Evolutionary conservation across 805 yeast genomes (phyloP).

Genomic region (Candida ipomoeae): DNA sequence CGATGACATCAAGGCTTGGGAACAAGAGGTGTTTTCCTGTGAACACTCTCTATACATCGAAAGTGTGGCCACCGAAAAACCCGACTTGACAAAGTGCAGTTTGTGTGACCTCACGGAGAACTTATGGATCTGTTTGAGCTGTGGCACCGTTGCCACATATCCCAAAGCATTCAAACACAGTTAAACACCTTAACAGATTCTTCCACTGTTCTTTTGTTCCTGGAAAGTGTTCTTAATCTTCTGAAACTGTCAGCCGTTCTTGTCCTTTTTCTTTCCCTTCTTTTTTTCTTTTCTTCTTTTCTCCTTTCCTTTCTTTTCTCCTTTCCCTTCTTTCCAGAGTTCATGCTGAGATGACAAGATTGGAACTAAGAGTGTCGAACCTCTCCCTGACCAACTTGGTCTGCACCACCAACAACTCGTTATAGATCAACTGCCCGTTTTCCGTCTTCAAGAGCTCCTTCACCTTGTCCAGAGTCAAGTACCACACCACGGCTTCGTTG

Average conservation of each 20-base stretch:
- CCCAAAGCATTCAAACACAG: too few relatives aligned
- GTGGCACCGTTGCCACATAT: conserved; percentile 76
- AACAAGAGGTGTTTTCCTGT: conserved; percentile 78
- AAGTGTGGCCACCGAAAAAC: conserved; percentile 28
- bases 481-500: conserved; percentile 66
- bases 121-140: conserved; percentile 86
- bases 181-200: too few relatives aligned
- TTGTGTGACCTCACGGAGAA: conserved; percentile 68
- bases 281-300: background rate
- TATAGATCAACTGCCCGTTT: conserved; percentile 49
- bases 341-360: conserved; percentile 59
- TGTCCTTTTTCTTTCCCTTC: background rate
- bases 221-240: too few relatives aligned
- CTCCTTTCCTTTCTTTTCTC: background rate
- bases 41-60: conserved; percentile 63
- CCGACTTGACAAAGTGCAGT: conserved; percentile 44
- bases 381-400: conserved; percentile 64
- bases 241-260: background rate
- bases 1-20: conserved; percentile 87
- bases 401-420: conserved; percentile 61
- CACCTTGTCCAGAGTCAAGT: conserved; percentile 46
- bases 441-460: conserved; percentile 41
- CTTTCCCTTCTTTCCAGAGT: background rate
- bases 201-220: too few relatives aligned
- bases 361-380: conserved; percentile 71